Base-by-base conservation (phyloP, 805 yeast genomes). In the Kuraishia cidri region DNA sequence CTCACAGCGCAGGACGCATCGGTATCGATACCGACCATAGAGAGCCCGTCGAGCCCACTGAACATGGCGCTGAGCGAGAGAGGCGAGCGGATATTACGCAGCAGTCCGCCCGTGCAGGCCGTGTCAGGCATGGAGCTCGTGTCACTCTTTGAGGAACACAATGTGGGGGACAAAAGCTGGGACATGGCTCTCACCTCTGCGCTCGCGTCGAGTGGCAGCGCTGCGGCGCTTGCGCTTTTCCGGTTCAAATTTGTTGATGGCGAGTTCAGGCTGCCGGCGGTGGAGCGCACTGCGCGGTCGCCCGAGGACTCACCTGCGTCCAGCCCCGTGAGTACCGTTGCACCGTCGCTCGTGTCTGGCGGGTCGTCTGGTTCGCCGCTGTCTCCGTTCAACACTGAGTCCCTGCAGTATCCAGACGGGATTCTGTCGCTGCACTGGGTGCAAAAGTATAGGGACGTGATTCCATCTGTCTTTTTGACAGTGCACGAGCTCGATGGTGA, bases 381-480 rank as follows among this genome's bases (percentile, higher is more conserved):
- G 6, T 71, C 78, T 1, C 77, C 79, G 2, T 53, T 60, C 30
- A 58, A 63, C 31, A 54, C 56, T n/a, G 52, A 53, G 3, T 57
- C 69, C 1, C 43, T 48, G 1, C 35, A 63, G 20, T 62, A 48
- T 39, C 69, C 72, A 1, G 53, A 61, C 23, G 63, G 66, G 0
- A 40, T 72, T 1, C 44, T 72, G 20, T 58, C 68, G 2, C 40
- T 47, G 1, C 54, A 66, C 17, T 78, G 84, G 85, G 37, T 75
- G 10, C 58, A 62, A 23, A 75, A 73, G 43, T 72, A 75, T 43
- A 52, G 56, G 18, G 54, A 60, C n/a, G 35, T 54, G 3, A 26
- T 59, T n/a, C 83, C 84, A 0, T 42, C 67, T 1, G 63, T 68
- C 0, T 61, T 65, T 26, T 51, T 76, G 2, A 46, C 67, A 2